These are phyloP conservation scores for Paracoccidioides brasiliensis DNA, from an alignment of 2,329 filamentous ascomycete species.

Conservation along the genomic window DNA sequence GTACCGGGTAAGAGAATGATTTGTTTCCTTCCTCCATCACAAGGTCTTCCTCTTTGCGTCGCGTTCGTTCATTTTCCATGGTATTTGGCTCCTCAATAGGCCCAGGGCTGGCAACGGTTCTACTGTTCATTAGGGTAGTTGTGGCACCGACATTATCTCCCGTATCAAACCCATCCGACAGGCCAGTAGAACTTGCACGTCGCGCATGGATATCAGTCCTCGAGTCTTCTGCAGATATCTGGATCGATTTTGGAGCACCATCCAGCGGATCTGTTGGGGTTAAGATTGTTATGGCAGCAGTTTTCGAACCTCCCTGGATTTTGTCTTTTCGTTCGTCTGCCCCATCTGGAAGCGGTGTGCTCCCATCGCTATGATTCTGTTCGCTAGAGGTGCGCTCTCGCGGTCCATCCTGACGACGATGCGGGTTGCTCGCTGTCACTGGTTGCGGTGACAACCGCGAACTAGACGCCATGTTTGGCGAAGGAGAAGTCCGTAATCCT, in stretches of 20 bases:
- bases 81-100: slow-evolving; percentile 33
- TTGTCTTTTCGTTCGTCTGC: slow-evolving; percentile 22
- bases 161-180: slow-evolving; percentile 34
- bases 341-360: slow-evolving; percentile 22
- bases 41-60: slow-evolving; percentile 24
- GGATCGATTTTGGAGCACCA: slow-evolving; percentile 36
- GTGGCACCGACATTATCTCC: slow-evolving; percentile 36
- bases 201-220: slow-evolving; percentile 1
- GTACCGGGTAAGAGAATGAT: slow-evolving; percentile 52
- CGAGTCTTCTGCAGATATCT: slow-evolving; percentile 32
- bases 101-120: slow-evolving; percentile 36
- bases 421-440: slow-evolving; percentile 37
- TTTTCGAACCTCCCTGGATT: slow-evolving; percentile 1
- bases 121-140: slow-evolving; percentile 38
- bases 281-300: neutral
- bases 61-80: slow-evolving; percentile 30
- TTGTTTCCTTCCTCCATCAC: slow-evolving; percentile 36
- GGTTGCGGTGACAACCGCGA: neutral
- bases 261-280: slow-evolving; percentile 24
- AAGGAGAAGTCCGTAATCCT: slow-evolving; percentile 25
- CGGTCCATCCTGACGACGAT: slow-evolving; percentile 21
- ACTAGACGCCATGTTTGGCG: slow-evolving; percentile 9
- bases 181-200: slow-evolving; percentile 14
- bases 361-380: slow-evolving; percentile 30
- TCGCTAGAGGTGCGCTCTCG: slow-evolving; percentile 12